These are phyloP conservation scores for Arxiozyma bovina DNA, from an alignment of 1,139 yeast species.

Conservation along the genomic window DNA sequence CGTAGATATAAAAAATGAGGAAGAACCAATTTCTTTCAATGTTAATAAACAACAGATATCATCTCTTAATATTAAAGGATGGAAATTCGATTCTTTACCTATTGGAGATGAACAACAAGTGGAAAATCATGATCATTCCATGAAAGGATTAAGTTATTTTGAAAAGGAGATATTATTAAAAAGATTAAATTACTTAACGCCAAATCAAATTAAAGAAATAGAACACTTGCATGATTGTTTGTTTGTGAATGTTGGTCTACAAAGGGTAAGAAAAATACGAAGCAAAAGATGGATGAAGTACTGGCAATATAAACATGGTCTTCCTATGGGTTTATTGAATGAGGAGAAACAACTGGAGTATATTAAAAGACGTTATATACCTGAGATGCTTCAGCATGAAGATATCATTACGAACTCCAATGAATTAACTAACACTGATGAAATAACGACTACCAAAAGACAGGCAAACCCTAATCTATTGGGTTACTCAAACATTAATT, in stretches of 20 bases:
- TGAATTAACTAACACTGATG: conserved; percentile 31
- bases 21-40: not conserved
- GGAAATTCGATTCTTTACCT: conserved; percentile 30
- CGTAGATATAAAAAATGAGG: conserved; percentile 5
- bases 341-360: conserved; percentile 19
- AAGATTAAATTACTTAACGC: conserved; percentile 23
- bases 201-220: conserved; percentile 29
- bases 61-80: conserved; percentile 25
- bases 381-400: conserved; percentile 24
- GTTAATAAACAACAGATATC: not conserved
- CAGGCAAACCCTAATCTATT: conserved; percentile 40
- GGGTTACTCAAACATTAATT: conserved; percentile 37
- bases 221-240: conserved; percentile 34
- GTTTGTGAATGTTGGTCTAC: conserved; percentile 29
- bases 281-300: conserved; percentile 32
- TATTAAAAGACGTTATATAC: conserved; percentile 22
- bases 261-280: conserved; percentile 27
- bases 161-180: conserved; percentile 13
- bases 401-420: conserved; percentile 26
- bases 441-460: conserved; percentile 32
- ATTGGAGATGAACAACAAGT: conserved; percentile 7
- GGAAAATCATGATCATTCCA: conserved; percentile 17
- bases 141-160: conserved; percentile 32
- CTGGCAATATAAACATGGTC: conserved; percentile 35
- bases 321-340: conserved; percentile 26